phyloP scores from a whole-genome alignment of 176 grass and related monocot genomes.

The Eragrostis nindensis region DNA sequence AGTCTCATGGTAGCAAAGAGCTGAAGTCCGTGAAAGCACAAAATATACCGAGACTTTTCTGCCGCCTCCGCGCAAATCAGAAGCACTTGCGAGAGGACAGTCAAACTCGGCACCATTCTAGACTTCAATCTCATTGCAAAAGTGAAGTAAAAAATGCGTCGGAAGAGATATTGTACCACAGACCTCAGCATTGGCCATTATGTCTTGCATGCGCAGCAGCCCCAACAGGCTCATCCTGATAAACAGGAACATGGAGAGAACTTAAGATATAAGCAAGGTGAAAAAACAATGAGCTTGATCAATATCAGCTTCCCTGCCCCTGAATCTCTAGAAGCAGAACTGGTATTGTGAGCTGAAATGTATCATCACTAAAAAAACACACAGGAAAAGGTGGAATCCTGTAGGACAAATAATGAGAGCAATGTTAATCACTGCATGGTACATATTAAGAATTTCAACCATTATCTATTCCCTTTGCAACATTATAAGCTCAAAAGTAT shows the following conservation, averaged over 20 bases:
- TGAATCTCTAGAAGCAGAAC: constrained; percentile 70
- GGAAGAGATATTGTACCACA: background rate
- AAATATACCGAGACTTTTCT: constrained; percentile 33
- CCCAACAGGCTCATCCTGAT: constrained; percentile 36
- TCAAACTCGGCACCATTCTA: constrained; percentile 33
- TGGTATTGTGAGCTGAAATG: constrained; percentile 49
- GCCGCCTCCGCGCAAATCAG: constrained; percentile 12
- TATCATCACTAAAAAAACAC: too few relatives aligned
- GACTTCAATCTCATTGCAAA: background rate
- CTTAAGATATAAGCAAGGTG: background rate
- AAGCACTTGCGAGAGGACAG: constrained; percentile 22
- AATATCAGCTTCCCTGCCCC: constrained; percentile 56
- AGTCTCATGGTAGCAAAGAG: constrained; percentile 27
- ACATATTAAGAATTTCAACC: constrained; percentile 75
- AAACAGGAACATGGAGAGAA: constrained; percentile 38
- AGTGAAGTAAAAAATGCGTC: background rate
- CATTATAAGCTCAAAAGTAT: constrained; percentile 60
- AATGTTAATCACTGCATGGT: background rate
- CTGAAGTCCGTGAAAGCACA: constrained; percentile 47
- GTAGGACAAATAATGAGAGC: too few relatives aligned
- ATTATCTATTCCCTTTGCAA: constrained; percentile 46
- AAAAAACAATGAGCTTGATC: background rate
- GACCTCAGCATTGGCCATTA: constrained; percentile 5
- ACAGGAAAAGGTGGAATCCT: too few relatives aligned
- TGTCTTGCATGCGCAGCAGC: too few relatives aligned